Conservation (phyloP, 2,329 filamentous ascomycete species). For the Ceratocystis cacaofunesta region DNA sequence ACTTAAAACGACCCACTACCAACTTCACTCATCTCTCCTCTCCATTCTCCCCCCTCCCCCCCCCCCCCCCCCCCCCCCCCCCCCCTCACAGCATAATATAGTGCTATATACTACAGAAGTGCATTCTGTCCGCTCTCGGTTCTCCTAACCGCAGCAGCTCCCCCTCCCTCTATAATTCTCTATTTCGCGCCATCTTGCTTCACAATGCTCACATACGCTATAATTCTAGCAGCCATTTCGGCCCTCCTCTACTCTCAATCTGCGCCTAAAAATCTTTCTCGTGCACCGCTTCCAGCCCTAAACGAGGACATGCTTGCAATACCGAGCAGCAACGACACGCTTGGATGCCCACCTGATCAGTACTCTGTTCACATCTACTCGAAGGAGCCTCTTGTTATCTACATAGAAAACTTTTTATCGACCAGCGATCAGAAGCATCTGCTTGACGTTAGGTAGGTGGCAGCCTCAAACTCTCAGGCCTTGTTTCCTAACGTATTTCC, state of each 20-base stretch:
- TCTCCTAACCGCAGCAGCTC: not conserved
- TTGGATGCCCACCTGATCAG: conserved; percentile 27
- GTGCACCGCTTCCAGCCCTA: conserved; percentile 31
- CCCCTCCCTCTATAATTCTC: not conserved
- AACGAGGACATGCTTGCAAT: conserved; percentile 38
- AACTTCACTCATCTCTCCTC: not conserved
- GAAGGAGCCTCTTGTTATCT: conserved; percentile 31
- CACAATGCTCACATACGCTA: not conserved
- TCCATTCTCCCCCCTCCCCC: no score
- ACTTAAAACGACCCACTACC: not conserved
- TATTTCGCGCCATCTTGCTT: not conserved
- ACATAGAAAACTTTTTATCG: conserved; percentile 34
- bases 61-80: no score
- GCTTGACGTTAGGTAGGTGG: conserved; percentile 28
- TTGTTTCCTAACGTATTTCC: not conserved
- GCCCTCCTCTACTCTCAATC: conserved; percentile 31
- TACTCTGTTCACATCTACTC: conserved; percentile 32
- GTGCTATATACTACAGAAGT: no score
- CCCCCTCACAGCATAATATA: no score
- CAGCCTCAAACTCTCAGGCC: not conserved
- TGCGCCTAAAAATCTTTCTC: conserved; percentile 27
- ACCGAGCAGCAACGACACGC: conserved; percentile 27
- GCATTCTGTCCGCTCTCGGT: not conserved
- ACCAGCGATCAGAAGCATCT: conserved; percentile 29
- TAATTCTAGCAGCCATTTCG: conserved; percentile 31